Evolutionary conservation across 1,139 yeast species (phyloP).

Genomic region (Kazachstania sp.): DNA sequence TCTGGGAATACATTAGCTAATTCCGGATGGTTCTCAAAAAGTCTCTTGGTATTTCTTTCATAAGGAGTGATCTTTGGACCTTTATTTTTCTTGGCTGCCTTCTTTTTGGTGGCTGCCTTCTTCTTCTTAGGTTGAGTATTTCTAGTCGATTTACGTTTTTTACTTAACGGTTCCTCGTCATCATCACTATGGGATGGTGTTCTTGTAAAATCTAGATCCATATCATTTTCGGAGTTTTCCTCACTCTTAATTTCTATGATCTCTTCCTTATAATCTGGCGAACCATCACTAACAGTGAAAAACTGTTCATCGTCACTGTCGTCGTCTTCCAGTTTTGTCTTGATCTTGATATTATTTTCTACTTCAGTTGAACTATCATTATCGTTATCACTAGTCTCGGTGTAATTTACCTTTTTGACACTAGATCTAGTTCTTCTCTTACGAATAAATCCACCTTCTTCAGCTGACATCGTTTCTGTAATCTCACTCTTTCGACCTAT

Average conservation of each 20-base stretch:
- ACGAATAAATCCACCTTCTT: conserved; percentile 28
- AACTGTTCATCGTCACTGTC: conserved; percentile 24
- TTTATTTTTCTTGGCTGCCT: conserved; percentile 31
- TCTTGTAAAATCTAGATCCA: background rate
- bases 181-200: background rate
- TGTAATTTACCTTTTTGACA: conserved; percentile 16
- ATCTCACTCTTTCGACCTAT: no score
- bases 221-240: conserved; percentile 14
- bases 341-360: conserved; percentile 7
- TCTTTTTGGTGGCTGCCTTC: no score
- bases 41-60: conserved; percentile 53
- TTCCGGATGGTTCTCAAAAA: conserved; percentile 72
- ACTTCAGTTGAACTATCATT: conserved; percentile 18
- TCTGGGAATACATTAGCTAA: conserved; percentile 62
- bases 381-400: conserved; percentile 16
- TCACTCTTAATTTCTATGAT: conserved; percentile 3
- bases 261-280: conserved; percentile 6
- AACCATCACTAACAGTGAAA: background rate
- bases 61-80: conserved; percentile 60
- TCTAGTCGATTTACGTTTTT: conserved; percentile 17
- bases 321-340: conserved; percentile 18
- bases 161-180: conserved; percentile 24
- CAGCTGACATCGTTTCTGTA: conserved; percentile 4
- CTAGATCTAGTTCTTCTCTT: conserved; percentile 15
- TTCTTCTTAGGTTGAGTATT: conserved; percentile 19